A percentile compares a stretch with the other conserved stretches of the same genome.
These are phyloP conservation scores for Globisporangium sylvaticum DNA, from an alignment of 352 stramenopile genomes.

Conservation along the genomic window DNA sequence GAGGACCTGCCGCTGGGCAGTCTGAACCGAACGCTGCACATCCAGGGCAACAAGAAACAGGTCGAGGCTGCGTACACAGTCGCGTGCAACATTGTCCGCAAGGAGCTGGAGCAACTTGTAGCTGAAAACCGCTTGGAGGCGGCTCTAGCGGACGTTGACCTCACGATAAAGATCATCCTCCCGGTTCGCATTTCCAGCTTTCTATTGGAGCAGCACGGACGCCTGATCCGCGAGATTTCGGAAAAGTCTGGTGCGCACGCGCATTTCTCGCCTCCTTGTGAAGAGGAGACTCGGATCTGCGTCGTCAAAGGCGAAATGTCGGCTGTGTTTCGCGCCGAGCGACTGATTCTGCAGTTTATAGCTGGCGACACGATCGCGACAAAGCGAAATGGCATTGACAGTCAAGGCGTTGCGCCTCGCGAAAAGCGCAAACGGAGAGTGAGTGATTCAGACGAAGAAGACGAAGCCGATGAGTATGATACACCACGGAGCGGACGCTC, in stretches of 20 bases:
- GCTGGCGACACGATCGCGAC: constrained; percentile 50
- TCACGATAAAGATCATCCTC: constrained; percentile 52
- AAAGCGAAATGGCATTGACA: constrained; percentile 18
- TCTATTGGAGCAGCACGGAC: constrained; percentile 45
- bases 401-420: background rate
- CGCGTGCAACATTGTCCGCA: constrained; percentile 27
- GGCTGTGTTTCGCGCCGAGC: constrained; percentile 45
- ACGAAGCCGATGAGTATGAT: background rate
- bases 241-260: constrained; percentile 46
- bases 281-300: constrained; percentile 44
- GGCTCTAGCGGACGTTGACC: constrained; percentile 10
- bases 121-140: constrained; percentile 14
- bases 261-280: constrained; percentile 35
- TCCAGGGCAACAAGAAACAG: constrained; percentile 51
- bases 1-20: constrained; percentile 56
- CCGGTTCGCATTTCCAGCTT: constrained; percentile 35
- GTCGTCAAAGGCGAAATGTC: constrained; percentile 49
- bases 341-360: constrained; percentile 56
- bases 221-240: constrained; percentile 52
- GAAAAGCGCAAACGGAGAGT: constrained; percentile 32
- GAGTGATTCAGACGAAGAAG: constrained; percentile 22
- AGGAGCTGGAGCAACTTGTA: constrained; percentile 24
- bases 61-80: constrained; percentile 37
- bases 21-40: constrained; percentile 58
- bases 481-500: background rate